Evolutionary conservation across 2,329 filamentous ascomycete species (phyloP), one percentile per base, ranked within the genome.

Genomic region (Fusarium setosum): DNA sequence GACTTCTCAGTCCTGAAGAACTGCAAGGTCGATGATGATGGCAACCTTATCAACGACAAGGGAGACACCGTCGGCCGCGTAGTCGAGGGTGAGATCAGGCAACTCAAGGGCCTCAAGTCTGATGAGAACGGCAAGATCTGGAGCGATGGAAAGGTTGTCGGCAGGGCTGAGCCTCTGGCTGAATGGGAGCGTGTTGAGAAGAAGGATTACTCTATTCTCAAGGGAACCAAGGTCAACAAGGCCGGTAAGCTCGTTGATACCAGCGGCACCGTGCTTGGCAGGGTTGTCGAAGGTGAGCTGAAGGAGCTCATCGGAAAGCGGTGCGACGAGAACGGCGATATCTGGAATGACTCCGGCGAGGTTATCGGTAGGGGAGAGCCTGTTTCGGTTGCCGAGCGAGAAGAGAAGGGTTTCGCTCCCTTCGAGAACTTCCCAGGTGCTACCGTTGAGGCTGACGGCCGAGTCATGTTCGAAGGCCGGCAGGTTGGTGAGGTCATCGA

Each of bases 261-360:
- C 10, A 79, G 84, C 34, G 83, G 84, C 21, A 79, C 84, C 38
- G 71, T 86, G 4, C 78, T 92, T 65, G 91, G 88, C 15, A 87
- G 86, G 42, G 81, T 93, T 12, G 77, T 87, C 31, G 84, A 90
- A 67, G 91, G 91, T 34, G 86, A 89, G 15, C 69, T 87, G 17
- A 86, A 89, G 75, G 82, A 90, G 63, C 83, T 92, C 6, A 76
- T 89, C 29, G 89, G 89, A 68, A 87, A 86, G 71, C 86, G 86
- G 72, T 81, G 88, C 31, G 90, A 92, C 63, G 87, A 86, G 53
- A 79, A 91, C 32, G 91, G 91, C 41, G 83, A 90, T 65, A 89
- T 93, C 78, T 92, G 88, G 87, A 89, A 89, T 72, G 89, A 92
- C 61, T 82, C 82, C 6, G 91, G 90, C 61, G 86, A 92, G 74